These are phyloP conservation scores for Lodderomyces oxycetoniae DNA, from an alignment of 1,139 yeast genomes.

Conservation along the genomic window DNA sequence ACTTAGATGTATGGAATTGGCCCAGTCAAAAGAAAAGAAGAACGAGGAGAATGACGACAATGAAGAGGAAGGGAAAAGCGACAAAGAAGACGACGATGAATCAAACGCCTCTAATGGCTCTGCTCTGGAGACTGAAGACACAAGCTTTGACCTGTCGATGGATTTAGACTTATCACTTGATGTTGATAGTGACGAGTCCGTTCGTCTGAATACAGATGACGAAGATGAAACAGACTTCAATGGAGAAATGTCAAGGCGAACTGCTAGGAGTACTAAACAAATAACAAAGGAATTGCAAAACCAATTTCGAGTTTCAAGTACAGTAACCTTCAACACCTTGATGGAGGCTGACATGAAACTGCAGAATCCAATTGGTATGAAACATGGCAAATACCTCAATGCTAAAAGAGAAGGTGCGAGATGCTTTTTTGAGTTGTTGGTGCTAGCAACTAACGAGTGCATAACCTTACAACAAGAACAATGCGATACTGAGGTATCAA, in stretches of 20 bases:
- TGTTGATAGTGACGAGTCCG: slow-evolving; percentile 32
- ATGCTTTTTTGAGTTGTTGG: slow-evolving; percentile 78
- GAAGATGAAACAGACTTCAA: slow-evolving; percentile 4
- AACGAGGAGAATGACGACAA: slow-evolving; percentile 20
- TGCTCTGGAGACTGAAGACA: neutral
- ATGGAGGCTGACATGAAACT: slow-evolving; percentile 33
- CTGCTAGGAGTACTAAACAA: slow-evolving; percentile 45
- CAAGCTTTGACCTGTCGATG: slow-evolving; percentile 21
- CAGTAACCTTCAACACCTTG: slow-evolving; percentile 36
- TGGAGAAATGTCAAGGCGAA: slow-evolving; percentile 13
- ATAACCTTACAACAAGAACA: slow-evolving; percentile 52
- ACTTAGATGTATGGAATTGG: slow-evolving; percentile 27
- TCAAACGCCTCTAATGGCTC: too few relatives aligned
- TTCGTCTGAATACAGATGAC: slow-evolving; percentile 14
- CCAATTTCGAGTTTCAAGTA: slow-evolving; percentile 19
- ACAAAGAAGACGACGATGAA: slow-evolving; percentile 16
- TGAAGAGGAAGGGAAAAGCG: slow-evolving; percentile 18
- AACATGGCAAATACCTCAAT: slow-evolving; percentile 21
- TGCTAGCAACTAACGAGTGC: slow-evolving; percentile 76
- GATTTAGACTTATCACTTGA: slow-evolving; percentile 39
- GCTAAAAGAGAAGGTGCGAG: slow-evolving; percentile 62
- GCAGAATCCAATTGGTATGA: slow-evolving; percentile 29
- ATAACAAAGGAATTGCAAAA: slow-evolving; percentile 50
- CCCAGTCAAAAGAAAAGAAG: slow-evolving; percentile 14
- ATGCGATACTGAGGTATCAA: slow-evolving; percentile 42